A percentile compares a stretch with the other conserved stretches of the same genome.
Conservation (phyloP, 164 flowering plant species). For the Chimonanthus praecox region DNA sequence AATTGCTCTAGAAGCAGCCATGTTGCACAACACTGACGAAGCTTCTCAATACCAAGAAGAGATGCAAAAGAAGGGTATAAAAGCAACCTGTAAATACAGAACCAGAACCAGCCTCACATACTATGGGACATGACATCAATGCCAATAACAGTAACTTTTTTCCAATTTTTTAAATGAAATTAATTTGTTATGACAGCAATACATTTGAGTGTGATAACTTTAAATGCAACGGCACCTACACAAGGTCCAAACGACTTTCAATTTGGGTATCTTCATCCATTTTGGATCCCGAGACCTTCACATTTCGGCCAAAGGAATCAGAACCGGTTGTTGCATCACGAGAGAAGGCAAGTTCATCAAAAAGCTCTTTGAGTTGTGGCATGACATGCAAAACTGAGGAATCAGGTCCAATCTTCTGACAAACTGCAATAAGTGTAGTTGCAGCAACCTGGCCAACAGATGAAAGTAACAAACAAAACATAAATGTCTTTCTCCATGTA, state of each 20-base stretch:
- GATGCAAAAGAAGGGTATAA: constrained; percentile 88
- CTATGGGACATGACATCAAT: background rate
- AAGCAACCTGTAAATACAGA: constrained; percentile 55
- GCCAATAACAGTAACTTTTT: background rate
- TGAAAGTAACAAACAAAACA: background rate
- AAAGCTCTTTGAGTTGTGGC: constrained; percentile 81
- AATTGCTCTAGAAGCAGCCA: constrained; percentile 95
- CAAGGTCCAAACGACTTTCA: constrained; percentile 82
- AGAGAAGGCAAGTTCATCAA: constrained; percentile 91
- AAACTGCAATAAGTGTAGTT: constrained; percentile 56
- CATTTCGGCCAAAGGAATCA: constrained; percentile 34
- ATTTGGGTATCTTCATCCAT: constrained; percentile 36
- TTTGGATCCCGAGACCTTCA: constrained; percentile 33
- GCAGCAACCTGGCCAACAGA: constrained; percentile 72
- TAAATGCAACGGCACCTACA: constrained; percentile 42
- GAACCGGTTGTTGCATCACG: constrained; percentile 35
- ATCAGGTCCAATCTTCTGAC: constrained; percentile 85
- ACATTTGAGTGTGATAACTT: constrained; percentile 8
- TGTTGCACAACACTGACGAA: constrained; percentile 89
- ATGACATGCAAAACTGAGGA: constrained; percentile 66
- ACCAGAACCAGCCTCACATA: constrained; percentile 6
- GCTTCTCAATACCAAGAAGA: constrained; percentile 93
- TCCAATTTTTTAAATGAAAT: no score
- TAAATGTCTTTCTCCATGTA: background rate
- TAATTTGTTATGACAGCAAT: background rate